Evolutionary conservation across 1,284 basidiomycete genomes (phyloP), one percentile per base, ranked within the genome.

Genomic region (Rhodotorula mucilaginosa): DNA sequence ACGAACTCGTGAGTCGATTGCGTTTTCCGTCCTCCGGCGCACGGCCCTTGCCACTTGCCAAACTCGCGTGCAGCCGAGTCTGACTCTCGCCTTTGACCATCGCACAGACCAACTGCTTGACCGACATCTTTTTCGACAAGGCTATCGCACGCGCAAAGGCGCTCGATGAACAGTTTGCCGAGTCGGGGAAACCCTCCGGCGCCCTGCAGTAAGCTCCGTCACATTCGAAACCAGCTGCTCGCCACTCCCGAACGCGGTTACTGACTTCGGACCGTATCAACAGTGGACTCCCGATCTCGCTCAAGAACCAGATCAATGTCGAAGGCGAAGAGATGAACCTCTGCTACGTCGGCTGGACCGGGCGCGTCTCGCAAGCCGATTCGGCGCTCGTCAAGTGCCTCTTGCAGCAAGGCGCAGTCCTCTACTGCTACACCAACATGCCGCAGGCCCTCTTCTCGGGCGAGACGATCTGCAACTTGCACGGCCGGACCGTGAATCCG

Each of bases 401-500:
- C 18, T 58, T 71, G 39, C 39, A 61, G 46, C 61, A 68, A 15
- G 72, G 74, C 13, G 74, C 74, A 15, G 69, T 74, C 29, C 5
- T 72, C 16, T 74, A 67, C 66, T 62, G 46, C 59, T 44, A 51
- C 19, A 75, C 74, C 15, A 76, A 76, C 62, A 65, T 77, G 44
- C 74, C 70, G 7, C 76, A 73, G 58, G 67, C 74, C 18, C 65
- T 59, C 83, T 85, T 77, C 85, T 58, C 63, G 6, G 67, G 63
- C 34, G 72, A 76, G 56, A 64, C 72, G 0, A 48, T 66, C 64
- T 65, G 65, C 77, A 85, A 86, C 69, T 80, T 87, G 48, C 91
- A 89, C 76, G 90, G 89, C 3, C 84, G 88, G 65, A 92, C 90
- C 0, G 72, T 83, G 47, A 91, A 90, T 76, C 88, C 88, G 0